These are phyloP conservation scores for Fusarium sp. DNA, from an alignment of 2,329 filamentous ascomycete genomes.

Conservation along the genomic window DNA sequence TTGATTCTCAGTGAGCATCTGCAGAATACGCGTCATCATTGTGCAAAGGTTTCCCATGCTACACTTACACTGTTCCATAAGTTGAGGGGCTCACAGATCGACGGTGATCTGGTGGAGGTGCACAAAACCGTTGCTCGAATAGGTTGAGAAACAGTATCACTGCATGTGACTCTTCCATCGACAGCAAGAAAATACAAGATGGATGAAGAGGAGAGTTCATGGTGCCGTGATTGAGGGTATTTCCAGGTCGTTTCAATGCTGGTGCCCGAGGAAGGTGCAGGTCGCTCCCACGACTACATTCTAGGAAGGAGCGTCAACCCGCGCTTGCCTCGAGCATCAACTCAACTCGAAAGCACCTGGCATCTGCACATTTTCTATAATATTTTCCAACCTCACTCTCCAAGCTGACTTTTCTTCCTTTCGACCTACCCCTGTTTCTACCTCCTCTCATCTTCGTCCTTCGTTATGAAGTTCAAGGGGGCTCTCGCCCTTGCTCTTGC, in stretches of 20 bases:
- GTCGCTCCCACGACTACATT: background rate
- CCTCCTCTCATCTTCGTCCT: background rate
- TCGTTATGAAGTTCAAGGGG: conserved; percentile 32
- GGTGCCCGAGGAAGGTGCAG: conserved; percentile 4
- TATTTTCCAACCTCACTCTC: background rate
- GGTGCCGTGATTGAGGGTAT: background rate
- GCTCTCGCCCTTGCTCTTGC: conserved; percentile 23
- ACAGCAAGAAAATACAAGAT: background rate
- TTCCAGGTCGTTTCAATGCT: background rate
- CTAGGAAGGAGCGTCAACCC: background rate
- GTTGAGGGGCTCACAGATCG: background rate
- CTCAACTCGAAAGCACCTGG: background rate
- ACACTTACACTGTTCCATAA: conserved; percentile 9
- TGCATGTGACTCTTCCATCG: background rate
- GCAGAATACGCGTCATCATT: background rate
- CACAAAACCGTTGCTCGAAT: conserved; percentile 9
- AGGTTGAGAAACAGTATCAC: conserved; percentile 19
- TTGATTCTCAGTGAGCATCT: background rate
- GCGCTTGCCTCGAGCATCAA: conserved; percentile 7
- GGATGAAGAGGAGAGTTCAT: background rate
- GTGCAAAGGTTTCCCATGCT: conserved; percentile 1
- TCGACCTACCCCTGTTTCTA: background rate
- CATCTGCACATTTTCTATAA: background rate
- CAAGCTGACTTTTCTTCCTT: background rate
- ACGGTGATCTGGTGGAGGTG: conserved; percentile 2